These are phyloP conservation scores for Agrocybe praecox DNA, from an alignment of 768 basidiomycete species.

Conservation along the genomic window DNA sequence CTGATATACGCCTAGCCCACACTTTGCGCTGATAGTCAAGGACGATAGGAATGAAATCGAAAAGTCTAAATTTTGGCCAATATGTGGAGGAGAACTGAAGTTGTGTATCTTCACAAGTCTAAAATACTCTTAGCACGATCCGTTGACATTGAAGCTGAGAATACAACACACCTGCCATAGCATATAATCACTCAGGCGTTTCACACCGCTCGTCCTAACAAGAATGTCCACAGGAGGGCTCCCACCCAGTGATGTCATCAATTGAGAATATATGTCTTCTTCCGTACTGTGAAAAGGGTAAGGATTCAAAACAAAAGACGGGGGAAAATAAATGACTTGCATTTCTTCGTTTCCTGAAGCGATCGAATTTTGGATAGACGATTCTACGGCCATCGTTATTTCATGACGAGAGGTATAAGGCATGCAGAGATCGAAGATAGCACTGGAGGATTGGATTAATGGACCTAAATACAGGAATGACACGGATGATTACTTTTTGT, in stretches of 20 bases:
- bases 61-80: constrained; percentile 93
- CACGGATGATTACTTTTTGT: constrained; percentile 54
- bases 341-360: constrained; percentile 18
- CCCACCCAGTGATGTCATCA: constrained; percentile 65
- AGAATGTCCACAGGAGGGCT: constrained; percentile 89
- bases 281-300: constrained; percentile 44
- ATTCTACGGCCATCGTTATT: constrained; percentile 77
- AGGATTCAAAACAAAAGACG: background rate
- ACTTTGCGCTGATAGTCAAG: constrained; percentile 84
- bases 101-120: constrained; percentile 85
- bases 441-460: constrained; percentile 42
- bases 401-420: constrained; percentile 93
- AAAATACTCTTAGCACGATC: background rate
- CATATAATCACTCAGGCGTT: constrained; percentile 84
- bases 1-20: constrained; percentile 37
- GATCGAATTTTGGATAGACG: constrained; percentile 43
- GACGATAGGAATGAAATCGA: constrained; percentile 85
- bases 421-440: constrained; percentile 90
- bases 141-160: background rate
- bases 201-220: constrained; percentile 90
- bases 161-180: constrained; percentile 84
- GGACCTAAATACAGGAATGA: background rate
- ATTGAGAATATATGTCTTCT: constrained; percentile 61
- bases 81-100: constrained; percentile 82
- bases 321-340: constrained; percentile 11